These are phyloP conservation scores for Mortierella sp. DNA, from an alignment of 371 early-diverging fungal genomes.

Conservation along the genomic window DNA sequence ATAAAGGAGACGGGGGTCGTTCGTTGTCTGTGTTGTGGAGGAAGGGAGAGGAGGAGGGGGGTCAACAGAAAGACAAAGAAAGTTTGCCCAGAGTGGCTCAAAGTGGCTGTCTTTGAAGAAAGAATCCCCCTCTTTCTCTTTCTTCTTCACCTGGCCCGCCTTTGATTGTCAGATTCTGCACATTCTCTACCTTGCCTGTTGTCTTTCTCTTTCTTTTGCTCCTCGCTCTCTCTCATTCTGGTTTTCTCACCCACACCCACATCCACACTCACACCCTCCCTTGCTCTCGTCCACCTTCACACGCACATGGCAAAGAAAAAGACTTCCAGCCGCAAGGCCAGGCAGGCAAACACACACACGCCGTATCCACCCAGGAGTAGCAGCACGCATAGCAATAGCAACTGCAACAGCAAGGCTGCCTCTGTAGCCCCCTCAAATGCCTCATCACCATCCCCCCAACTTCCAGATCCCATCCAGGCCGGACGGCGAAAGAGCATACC, in stretches of 20 bases:
- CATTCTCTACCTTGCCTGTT: not conserved
- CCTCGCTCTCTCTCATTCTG: not conserved
- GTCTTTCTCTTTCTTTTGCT: slow-evolving; percentile 1
- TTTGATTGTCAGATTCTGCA: too few species aligned
- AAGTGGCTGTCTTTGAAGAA: too few species aligned
- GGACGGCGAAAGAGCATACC: slow-evolving; percentile 36
- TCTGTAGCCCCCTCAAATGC: slow-evolving; percentile 37
- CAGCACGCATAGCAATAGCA: slow-evolving; percentile 9
- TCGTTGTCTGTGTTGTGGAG: too few species aligned
- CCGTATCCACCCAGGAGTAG: slow-evolving; percentile 15
- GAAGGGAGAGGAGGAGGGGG: too few species aligned
- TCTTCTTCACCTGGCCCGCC: not conserved
- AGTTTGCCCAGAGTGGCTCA: too few species aligned
- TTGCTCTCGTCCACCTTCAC: not conserved
- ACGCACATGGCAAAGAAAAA: slow-evolving; percentile 47
- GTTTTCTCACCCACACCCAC: not conserved
- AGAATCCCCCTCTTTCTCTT: not conserved
- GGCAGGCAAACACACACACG: slow-evolving; percentile 7
- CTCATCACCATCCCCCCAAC: slow-evolving; percentile 38
- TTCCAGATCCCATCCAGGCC: slow-evolving; percentile 17
- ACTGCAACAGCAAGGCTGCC: slow-evolving; percentile 21
- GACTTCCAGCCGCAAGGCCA: slow-evolving; percentile 36
- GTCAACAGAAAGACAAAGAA: too few species aligned
- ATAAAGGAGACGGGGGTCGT: too few species aligned
- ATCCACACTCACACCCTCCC: not conserved